Evolutionary conservation across 2,329 filamentous ascomycete species (phyloP).

Genomic region (Colletotrichum tabaci): DNA sequence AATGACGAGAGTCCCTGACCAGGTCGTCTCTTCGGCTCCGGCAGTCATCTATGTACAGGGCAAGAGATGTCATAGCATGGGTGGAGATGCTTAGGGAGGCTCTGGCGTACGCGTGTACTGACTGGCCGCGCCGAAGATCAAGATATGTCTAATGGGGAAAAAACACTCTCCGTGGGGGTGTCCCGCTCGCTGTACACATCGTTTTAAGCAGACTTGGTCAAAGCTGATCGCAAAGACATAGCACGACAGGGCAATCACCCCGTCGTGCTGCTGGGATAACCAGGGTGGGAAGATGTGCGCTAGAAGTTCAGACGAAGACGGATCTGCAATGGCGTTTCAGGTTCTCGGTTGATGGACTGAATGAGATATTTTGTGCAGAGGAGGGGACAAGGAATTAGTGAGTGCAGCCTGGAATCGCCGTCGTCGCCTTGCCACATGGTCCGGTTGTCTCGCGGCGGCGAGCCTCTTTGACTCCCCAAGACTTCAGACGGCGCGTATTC

Average conservation of each 20-base stretch:
- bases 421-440: no score
- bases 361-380: no score
- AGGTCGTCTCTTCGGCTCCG: slow-evolving; percentile 25
- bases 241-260: background rate
- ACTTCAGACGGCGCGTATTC: background rate
- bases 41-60: slow-evolving; percentile 13
- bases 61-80: slow-evolving; percentile 21
- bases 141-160: background rate
- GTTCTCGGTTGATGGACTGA: background rate
- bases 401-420: background rate
- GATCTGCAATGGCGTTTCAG: background rate
- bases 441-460: background rate
- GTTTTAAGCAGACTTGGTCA: background rate
- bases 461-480: background rate
- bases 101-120: slow-evolving; percentile 14
- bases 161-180: background rate
- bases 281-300: background rate
- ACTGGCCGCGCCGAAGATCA: background rate
- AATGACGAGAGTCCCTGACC: background rate
- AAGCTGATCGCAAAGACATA: background rate
- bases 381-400: background rate
- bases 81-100: slow-evolving; percentile 11
- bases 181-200: background rate
- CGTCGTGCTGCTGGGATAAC: background rate
- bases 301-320: background rate